A percentile compares a stretch with the other conserved stretches of the same genome.
These are phyloP conservation scores for Epithemia pelagica DNA, from an alignment of 108 stramenopile genomes.

Conservation along the genomic window DNA sequence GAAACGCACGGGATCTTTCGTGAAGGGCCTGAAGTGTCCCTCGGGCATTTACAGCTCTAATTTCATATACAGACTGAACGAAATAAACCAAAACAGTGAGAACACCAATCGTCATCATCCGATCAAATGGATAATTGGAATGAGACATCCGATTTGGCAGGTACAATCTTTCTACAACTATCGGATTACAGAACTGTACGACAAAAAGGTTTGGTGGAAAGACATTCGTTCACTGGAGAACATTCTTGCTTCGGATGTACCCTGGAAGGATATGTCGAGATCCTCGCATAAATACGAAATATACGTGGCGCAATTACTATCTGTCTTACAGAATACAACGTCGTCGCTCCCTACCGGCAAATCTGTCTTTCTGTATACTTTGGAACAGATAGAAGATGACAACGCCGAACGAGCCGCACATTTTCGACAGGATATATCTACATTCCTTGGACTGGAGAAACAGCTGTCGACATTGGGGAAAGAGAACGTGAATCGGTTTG, in stretches of 20 bases:
- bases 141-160: constrained; percentile 68
- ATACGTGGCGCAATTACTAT: constrained; percentile 17
- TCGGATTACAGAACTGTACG: constrained; percentile 19
- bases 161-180: constrained; percentile 69
- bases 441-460: constrained; percentile 22
- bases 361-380: constrained; percentile 34
- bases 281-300: constrained; percentile 25
- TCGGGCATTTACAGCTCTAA: constrained; percentile 10
- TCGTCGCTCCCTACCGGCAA: neutral
- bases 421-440: constrained; percentile 27
- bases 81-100: neutral
- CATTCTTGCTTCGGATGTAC: constrained; percentile 1
- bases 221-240: neutral
- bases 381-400: constrained; percentile 36
- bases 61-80: constrained; percentile 11
- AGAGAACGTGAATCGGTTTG: constrained; percentile 30
- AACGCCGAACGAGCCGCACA: neutral
- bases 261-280: constrained; percentile 24
- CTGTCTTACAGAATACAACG: neutral
- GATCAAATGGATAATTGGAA: constrained; percentile 56
- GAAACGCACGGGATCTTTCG: neutral
- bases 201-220: constrained; percentile 1
- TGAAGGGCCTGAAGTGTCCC: constrained; percentile 31
- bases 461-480: constrained; percentile 19
- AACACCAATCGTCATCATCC: constrained; percentile 2